phyloP scores from a whole-genome alignment of 768 basidiomycete genomes.

The Trametes maxima region DNA sequence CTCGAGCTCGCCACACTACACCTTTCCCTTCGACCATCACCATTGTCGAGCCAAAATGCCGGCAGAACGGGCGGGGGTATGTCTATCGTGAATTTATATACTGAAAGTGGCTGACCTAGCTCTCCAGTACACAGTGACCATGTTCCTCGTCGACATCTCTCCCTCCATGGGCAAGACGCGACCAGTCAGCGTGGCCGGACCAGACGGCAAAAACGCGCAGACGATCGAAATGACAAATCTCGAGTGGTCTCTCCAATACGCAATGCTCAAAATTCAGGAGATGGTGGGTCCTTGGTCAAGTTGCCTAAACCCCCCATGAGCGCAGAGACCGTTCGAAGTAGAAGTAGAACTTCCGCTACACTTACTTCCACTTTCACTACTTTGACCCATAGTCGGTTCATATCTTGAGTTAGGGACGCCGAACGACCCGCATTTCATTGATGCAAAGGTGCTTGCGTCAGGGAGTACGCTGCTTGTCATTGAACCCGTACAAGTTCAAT shows the following conservation, averaged over 20 bases:
- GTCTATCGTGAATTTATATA: slow-evolving; percentile 24
- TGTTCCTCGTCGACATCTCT: slow-evolving; percentile 89
- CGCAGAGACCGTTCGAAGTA: no score
- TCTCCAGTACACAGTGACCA: slow-evolving; percentile 76
- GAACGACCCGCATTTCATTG: no score
- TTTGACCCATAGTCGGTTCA: no score
- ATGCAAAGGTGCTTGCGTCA: no score
- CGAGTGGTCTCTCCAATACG: slow-evolving; percentile 82
- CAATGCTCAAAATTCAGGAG: slow-evolving; percentile 88
- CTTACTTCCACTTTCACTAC: no score
- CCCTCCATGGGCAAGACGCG: slow-evolving; percentile 77
- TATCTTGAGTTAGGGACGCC: no score
- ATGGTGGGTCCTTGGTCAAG: slow-evolving; percentile 56
- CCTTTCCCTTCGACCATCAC: slow-evolving; percentile 15
- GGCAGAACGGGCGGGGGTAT: slow-evolving; percentile 78
- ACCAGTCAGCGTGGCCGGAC: slow-evolving; percentile 57
- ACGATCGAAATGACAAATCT: slow-evolving; percentile 72
- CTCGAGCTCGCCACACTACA: background rate
- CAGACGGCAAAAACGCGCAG: slow-evolving; percentile 48
- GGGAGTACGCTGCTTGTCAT: no score
- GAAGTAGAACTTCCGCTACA: no score
- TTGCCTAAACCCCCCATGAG: background rate
- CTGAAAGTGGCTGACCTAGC: background rate
- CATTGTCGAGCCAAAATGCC: slow-evolving; percentile 50
- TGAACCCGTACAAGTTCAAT: no score